Conservation (phyloP, 257 asterid species). For the Nicotiana sylvestris region DNA sequence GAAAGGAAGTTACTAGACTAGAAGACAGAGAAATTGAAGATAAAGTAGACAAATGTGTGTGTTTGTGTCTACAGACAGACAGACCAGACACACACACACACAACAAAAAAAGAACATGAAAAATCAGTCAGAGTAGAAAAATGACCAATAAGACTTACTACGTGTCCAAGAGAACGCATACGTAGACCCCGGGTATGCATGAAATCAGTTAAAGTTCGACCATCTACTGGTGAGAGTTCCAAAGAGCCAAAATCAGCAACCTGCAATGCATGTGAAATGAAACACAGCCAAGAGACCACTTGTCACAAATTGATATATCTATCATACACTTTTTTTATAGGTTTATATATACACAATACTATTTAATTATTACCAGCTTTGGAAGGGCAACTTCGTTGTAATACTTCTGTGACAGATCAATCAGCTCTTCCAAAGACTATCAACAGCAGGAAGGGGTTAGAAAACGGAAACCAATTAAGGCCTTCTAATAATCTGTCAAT, state of each 20-base stretch:
- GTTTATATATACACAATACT: constrained; percentile 3
- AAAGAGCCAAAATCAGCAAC: constrained; percentile 98
- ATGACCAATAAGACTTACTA: constrained; percentile 49
- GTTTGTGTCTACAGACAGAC: not conserved
- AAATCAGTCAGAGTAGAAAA: not conserved
- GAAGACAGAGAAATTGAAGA: not conserved
- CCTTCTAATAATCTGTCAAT: not conserved
- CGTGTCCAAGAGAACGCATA: constrained; percentile 98
- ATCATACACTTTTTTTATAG: constrained; percentile 5
- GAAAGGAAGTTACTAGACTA: not conserved
- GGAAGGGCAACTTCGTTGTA: constrained; percentile 88
- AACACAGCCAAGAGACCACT: constrained; percentile 16
- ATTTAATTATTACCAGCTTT: constrained; percentile 59
- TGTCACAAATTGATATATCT: constrained; percentile 7
- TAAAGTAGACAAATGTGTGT: not conserved
- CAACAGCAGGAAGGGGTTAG: constrained; percentile 35
- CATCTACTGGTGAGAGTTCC: constrained; percentile 98
- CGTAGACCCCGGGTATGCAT: constrained; percentile 99
- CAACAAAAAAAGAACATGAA: not conserved
- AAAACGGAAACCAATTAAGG: constrained; percentile 16
- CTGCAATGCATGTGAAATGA: constrained; percentile 39
- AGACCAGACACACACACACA: not conserved
- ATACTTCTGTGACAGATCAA: constrained; percentile 64
- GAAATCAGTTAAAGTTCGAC: constrained; percentile 94
- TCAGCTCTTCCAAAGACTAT: constrained; percentile 76